Percentiles rank a stretch among this genome's conserved stretches.
Conservation (phyloP, 306 rosid species). For the Dryas drummondii region DNA sequence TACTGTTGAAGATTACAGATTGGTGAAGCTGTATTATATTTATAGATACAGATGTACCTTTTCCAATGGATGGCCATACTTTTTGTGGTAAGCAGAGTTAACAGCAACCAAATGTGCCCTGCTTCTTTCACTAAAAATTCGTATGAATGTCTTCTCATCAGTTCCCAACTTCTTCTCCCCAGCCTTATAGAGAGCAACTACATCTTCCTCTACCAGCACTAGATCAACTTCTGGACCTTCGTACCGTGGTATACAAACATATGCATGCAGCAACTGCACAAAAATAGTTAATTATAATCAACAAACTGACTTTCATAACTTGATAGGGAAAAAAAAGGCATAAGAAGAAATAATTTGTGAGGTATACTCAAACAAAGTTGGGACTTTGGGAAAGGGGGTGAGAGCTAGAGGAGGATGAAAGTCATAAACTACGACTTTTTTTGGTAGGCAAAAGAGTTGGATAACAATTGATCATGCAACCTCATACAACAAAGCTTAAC, state of each 20-base stretch:
- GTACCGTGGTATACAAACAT: constrained; percentile 47
- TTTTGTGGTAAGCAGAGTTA: constrained; percentile 41
- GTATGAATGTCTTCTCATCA: constrained; percentile 46
- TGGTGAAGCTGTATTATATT: neutral
- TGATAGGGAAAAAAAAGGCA: too few relatives aligned
- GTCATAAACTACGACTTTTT: too few relatives aligned
- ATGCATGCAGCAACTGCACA: constrained; percentile 65
- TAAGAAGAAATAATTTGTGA: too few relatives aligned
- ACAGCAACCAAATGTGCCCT: constrained; percentile 65
- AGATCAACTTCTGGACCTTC: constrained; percentile 71
- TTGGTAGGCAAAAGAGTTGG: too few relatives aligned
- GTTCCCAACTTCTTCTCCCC: constrained; percentile 43
- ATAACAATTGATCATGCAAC: too few relatives aligned
- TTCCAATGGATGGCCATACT: constrained; percentile 54
- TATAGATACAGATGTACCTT: constrained; percentile 41
- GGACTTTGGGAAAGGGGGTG: too few relatives aligned
- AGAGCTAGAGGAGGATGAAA: too few relatives aligned
- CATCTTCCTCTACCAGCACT: constrained; percentile 39
- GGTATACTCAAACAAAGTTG: too few relatives aligned
- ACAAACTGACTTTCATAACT: too few relatives aligned
- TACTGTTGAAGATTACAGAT: too few relatives aligned
- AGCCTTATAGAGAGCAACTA: constrained; percentile 35
- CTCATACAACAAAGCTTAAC: too few relatives aligned
- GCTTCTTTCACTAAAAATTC: constrained; percentile 60
- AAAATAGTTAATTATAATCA: too few relatives aligned